These are phyloP conservation scores for Dendryphion nanum DNA, from an alignment of 2,329 filamentous ascomycete species.

Conservation along the genomic window DNA sequence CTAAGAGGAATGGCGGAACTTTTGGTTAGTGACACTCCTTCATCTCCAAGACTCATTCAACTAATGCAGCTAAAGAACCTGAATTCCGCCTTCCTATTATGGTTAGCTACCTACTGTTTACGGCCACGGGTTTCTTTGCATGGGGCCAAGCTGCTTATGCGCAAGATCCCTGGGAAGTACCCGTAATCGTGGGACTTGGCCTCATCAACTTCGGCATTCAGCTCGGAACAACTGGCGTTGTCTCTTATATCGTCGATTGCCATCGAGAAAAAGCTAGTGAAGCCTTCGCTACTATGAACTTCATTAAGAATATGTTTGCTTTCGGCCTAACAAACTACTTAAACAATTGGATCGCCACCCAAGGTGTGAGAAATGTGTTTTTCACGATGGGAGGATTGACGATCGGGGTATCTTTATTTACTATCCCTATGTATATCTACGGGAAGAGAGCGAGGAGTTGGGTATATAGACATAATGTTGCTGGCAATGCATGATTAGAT, in stretches of 20 bases:
- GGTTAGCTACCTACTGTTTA: constrained; percentile 18
- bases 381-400: constrained; percentile 22
- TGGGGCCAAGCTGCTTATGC: constrained; percentile 20
- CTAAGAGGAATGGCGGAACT: constrained; percentile 19
- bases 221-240: constrained; percentile 19
- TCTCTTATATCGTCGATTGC: constrained; percentile 22
- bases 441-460: constrained; percentile 24
- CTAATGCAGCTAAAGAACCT: no score
- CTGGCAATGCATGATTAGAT: no score
- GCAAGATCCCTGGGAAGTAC: constrained; percentile 21
- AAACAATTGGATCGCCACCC: constrained; percentile 19
- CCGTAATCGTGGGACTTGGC: constrained; percentile 25
- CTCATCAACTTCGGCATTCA: constrained; percentile 25
- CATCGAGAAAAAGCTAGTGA: constrained; percentile 23
- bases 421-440: constrained; percentile 25
- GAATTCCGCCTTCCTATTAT: constrained; percentile 26
- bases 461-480: constrained; percentile 31
- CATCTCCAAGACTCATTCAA: neutral
- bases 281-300: constrained; percentile 27
- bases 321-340: constrained; percentile 23
- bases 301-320: constrained; percentile 25
- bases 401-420: constrained; percentile 17
- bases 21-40: constrained; percentile 23
- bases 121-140: constrained; percentile 22
- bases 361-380: constrained; percentile 19